phyloP scores from a whole-genome alignment of 2,329 filamentous ascomycete genomes.

The Fusarium coicis region DNA sequence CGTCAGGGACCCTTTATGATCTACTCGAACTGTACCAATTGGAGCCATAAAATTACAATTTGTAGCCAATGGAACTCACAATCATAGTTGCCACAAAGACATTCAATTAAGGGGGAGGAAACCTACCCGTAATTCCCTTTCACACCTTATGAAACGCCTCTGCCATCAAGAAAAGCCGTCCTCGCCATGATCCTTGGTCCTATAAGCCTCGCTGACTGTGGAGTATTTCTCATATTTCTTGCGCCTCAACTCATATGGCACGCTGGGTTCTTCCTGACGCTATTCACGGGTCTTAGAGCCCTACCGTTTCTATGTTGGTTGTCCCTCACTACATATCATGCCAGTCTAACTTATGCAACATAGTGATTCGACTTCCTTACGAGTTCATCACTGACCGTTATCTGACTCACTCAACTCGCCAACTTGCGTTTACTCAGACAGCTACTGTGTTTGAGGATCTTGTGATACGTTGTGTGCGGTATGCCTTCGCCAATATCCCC shows the following conservation, averaged over 20 bases:
- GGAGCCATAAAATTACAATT: neutral
- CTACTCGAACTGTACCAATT: constrained; percentile 8
- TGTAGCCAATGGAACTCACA: neutral
- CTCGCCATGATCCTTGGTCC: constrained; percentile 75
- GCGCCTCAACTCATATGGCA: constrained; percentile 76
- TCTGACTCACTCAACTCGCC: constrained; percentile 39
- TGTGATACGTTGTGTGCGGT: constrained; percentile 80
- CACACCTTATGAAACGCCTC: constrained; percentile 14
- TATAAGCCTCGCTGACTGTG: constrained; percentile 80
- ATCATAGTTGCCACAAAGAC: neutral
- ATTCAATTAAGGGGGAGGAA: neutral
- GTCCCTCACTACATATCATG: neutral
- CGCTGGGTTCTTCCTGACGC: constrained; percentile 70
- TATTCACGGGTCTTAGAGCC: constrained; percentile 67
- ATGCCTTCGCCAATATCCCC: constrained; percentile 79
- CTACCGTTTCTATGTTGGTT: constrained; percentile 76
- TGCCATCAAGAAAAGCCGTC: constrained; percentile 7
- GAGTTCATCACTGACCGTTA: constrained; percentile 48
- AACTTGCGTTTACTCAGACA: constrained; percentile 72
- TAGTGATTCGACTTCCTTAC: constrained; percentile 46
- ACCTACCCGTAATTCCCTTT: neutral
- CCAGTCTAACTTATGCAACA: constrained; percentile 21
- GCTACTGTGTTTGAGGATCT: constrained; percentile 82
- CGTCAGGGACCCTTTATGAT: constrained; percentile 24
- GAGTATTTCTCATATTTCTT: constrained; percentile 77